A percentile compares a stretch with the other conserved stretches of the same genome.
These are phyloP conservation scores for Solanum tarijense DNA, from an alignment of 257 asterid genomes.

Conservation along the genomic window DNA sequence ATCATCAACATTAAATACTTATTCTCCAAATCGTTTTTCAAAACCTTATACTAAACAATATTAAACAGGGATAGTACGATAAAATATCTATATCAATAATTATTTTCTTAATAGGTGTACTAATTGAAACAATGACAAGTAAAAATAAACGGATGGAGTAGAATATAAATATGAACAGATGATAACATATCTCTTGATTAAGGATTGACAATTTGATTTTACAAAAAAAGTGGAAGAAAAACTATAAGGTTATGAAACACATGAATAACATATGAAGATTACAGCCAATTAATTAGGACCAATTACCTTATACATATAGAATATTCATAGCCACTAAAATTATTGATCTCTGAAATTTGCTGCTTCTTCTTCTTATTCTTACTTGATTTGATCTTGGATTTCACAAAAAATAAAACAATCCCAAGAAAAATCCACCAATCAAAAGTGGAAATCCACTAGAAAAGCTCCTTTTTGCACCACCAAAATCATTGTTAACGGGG, in stretches of 20 bases:
- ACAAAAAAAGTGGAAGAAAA: background rate
- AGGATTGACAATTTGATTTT: background rate
- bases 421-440: constrained; percentile 2
- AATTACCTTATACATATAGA: background rate
- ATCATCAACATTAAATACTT: too few relatives aligned
- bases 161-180: background rate
- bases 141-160: background rate
- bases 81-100: too few relatives aligned
- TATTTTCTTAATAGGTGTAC: too few relatives aligned
- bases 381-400: background rate
- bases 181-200: background rate
- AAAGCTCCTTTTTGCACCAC: background rate
- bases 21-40: background rate
- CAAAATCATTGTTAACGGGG: constrained; percentile 16
- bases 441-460: constrained; percentile 16
- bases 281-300: background rate
- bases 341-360: background rate
- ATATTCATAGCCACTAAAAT: background rate
- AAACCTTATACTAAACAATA: background rate
- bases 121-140: too few relatives aligned
- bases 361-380: background rate
- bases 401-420: constrained; percentile 6
- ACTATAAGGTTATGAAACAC: background rate
- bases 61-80: accelerated
- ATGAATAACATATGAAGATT: background rate